Evolutionary conservation across 495 filamentous ascomycete genomes (phyloP).

Genomic region (Penicillium manginii): DNA sequence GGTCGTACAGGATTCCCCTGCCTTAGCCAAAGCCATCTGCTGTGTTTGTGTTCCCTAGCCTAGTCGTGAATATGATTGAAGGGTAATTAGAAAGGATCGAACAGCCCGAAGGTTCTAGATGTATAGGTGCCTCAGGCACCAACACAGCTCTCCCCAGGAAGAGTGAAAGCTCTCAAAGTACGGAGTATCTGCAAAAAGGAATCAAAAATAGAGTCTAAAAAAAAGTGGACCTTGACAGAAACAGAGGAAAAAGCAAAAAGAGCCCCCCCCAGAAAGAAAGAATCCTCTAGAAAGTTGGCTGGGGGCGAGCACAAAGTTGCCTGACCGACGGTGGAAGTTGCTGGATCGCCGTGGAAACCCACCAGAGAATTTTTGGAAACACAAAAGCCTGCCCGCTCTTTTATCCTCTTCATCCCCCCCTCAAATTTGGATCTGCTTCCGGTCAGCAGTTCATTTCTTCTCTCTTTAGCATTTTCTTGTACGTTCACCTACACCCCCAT

Average conservation of each 20-base stretch:
- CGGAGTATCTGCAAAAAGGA: no score
- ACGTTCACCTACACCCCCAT: slow-evolving; percentile 11
- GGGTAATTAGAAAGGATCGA: no score
- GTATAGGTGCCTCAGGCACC: slow-evolving; percentile 12
- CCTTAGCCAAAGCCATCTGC: background rate
- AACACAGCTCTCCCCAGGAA: slow-evolving; percentile 15
- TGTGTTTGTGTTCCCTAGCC: no score
- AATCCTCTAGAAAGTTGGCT: slow-evolving; percentile 35
- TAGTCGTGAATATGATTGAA: no score
- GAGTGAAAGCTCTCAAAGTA: background rate
- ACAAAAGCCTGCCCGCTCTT: slow-evolving; percentile 35
- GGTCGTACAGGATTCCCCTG: background rate
- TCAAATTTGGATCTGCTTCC: slow-evolving; percentile 21
- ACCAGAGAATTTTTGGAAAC: slow-evolving; percentile 40
- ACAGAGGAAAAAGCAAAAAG: slow-evolving; percentile 4
- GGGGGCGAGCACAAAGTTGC: slow-evolving; percentile 20
- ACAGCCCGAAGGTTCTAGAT: slow-evolving; percentile 22
- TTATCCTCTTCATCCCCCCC: slow-evolving; percentile 20
- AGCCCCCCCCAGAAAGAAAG: slow-evolving; percentile 2
- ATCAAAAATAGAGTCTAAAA: background rate
- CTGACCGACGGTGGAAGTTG: slow-evolving; percentile 46
- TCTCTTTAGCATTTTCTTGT: slow-evolving; percentile 19
- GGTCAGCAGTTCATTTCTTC: slow-evolving; percentile 23
- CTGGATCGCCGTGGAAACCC: slow-evolving; percentile 52
- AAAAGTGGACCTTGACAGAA: background rate